Evolutionary conservation across 2,329 filamentous ascomycete species (phyloP).

Genomic region (Neophaeococcomyces aloes): DNA sequence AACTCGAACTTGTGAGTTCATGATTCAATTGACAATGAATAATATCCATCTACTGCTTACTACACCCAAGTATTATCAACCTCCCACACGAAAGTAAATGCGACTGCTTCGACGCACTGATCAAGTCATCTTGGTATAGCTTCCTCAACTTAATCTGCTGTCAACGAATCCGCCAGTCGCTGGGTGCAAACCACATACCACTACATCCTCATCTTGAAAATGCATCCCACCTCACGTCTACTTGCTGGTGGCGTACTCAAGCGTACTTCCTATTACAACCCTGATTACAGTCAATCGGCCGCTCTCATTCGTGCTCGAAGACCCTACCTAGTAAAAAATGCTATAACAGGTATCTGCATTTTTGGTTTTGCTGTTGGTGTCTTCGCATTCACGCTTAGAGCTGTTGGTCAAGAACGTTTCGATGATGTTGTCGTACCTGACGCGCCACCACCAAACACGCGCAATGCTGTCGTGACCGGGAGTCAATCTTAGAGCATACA

Average conservation of each 20-base stretch:
- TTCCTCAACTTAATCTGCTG: too few species aligned
- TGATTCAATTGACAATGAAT: too few species aligned
- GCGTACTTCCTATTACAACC: conserved; percentile 81
- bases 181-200: neutral
- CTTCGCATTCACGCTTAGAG: conserved; percentile 66
- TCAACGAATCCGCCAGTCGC: too few species aligned
- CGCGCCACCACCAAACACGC: conserved; percentile 38
- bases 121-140: too few species aligned
- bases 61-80: too few species aligned
- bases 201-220: neutral
- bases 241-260: conserved; percentile 28
- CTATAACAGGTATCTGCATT: conserved; percentile 66
- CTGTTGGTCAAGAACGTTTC: conserved; percentile 93
- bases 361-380: conserved; percentile 68
- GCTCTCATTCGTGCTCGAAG: conserved; percentile 84
- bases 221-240: conserved; percentile 6
- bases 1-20: too few species aligned
- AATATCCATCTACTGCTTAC: too few species aligned
- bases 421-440: conserved; percentile 87
- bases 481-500: neutral
- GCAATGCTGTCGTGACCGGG: conserved; percentile 12
- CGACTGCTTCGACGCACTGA: too few species aligned
- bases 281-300: conserved; percentile 70
- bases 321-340: conserved; percentile 86
- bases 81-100: too few species aligned